Percentiles rank a stretch among this genome's conserved stretches.
Conservation (phyloP, 78 protist genomes). For the Tieghemostelium lacteum region DNA sequence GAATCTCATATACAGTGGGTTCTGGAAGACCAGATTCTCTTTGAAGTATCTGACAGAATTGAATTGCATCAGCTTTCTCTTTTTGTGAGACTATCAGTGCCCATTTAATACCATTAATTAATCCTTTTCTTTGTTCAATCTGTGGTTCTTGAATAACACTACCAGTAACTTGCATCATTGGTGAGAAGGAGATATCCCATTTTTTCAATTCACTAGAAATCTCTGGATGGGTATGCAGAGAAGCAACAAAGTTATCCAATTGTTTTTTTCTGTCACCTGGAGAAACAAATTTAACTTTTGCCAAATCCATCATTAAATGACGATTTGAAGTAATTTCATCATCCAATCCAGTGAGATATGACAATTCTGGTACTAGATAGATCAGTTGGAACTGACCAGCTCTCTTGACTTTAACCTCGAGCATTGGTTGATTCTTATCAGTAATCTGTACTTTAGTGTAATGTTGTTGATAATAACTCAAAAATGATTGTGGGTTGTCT, state of each 20-base stretch:
- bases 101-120: neutral
- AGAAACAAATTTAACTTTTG: neutral
- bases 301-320: constrained; percentile 11
- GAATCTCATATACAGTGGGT: neutral
- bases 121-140: neutral
- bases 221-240: neutral
- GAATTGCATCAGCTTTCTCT: neutral
- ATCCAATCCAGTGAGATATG: constrained; percentile 21
- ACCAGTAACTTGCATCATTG: neutral
- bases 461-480: constrained; percentile 6
- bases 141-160: neutral
- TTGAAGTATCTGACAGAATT: neutral
- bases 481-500: neutral
- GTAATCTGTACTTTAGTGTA: neutral
- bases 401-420: neutral
- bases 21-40: constrained; percentile 2
- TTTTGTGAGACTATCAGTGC: neutral
- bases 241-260: neutral
- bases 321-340: constrained; percentile 7
- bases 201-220: neutral
- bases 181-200: constrained; percentile 8
- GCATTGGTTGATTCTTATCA: constrained; percentile 42
- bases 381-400: neutral
- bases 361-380: constrained; percentile 41
- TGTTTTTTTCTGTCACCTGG: constrained; percentile 13